phyloP scores from a whole-genome alignment of 78 protist species.

The Dictyostelium citrinum region DNA sequence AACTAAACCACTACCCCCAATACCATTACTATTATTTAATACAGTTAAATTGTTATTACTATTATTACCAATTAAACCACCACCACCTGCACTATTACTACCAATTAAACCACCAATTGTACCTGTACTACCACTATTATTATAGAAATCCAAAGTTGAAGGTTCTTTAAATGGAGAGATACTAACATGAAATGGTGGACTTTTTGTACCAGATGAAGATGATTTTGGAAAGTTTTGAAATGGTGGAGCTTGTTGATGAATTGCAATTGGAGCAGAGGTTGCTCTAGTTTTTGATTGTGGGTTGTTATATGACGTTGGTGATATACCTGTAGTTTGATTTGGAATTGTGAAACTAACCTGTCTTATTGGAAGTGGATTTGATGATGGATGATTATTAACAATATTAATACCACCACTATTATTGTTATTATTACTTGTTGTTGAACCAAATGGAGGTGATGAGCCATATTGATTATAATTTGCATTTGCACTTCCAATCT shows the following conservation, averaged over 20 bases:
- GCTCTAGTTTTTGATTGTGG: slow-evolving; percentile 11
- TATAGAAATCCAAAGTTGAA: not conserved
- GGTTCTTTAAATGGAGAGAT: slow-evolving; percentile 27
- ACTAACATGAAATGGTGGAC: slow-evolving; percentile 43
- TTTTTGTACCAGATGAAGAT: not conserved
- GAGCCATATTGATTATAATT: not conserved
- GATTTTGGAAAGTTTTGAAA: not conserved
- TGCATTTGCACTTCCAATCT: not conserved
- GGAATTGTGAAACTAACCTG: not conserved
- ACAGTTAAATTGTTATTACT: not conserved
- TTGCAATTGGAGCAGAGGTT: slow-evolving; percentile 15
- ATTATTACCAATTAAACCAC: not conserved
- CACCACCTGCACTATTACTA: not conserved
- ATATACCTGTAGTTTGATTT: not conserved
- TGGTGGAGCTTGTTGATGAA: not conserved
- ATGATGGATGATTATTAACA: not conserved
- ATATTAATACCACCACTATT: not conserved
- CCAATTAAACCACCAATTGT: not conserved
- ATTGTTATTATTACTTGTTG: not conserved
- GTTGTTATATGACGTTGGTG: not conserved
- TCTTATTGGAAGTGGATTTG: not conserved
- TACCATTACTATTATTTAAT: not conserved
- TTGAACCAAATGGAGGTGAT: slow-evolving; percentile 20
- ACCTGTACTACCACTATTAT: not conserved
- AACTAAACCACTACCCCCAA: not conserved